Evolutionary conservation across 2,329 filamentous ascomycete species (phyloP), one percentile per base, ranked within the genome.

Genomic region (Akanthomyces lecanii): DNA sequence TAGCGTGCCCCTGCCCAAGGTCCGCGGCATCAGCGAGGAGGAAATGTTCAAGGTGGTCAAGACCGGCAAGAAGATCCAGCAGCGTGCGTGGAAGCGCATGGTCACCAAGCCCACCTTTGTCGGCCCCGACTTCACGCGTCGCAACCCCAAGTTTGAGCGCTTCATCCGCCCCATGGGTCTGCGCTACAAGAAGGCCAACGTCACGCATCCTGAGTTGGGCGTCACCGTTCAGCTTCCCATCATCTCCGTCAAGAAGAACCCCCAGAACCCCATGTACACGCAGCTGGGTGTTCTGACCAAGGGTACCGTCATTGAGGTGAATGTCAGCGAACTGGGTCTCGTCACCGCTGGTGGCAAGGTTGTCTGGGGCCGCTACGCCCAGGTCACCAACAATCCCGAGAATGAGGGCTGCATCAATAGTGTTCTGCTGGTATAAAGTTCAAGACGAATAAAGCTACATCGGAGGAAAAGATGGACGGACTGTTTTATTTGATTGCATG

Each of bases 31-130:
- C 70, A 88, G 86, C 68, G 94, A 98, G 80, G 92, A 96, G 82
- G 94, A 97, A 81, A 94, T 97, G 89, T 98, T 98, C 82, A 94
- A 91, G 78, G 93, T 97, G 16, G 87, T 98, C 72, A 92, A 92
- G 80, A 98, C 94, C 38, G 94, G 95, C 71, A 96, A 96, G 85
- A 97, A 97, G 83, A 92, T 89, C 2, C 83, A 88, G 63, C 92
- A 96, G 85, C 96, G 95, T 83, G 82, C 82, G 63, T 85, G 88
- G 88, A 90, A 90, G 79, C 78, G 87, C 42, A 88, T 88, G 81
- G 82, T 87, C 66, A 85, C 82, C 36, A 85, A 85, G 69, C 74
- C 71, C 64, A 79, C 74, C 62, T 98, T 98, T 75, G 94, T 98
- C 25, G 94, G 93, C 0, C 86, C 85, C 40, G 92, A 96, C 70